Percentiles rank a stretch among this genome's conserved stretches.
Evolutionary conservation across 2,329 filamentous ascomycete genomes (phyloP).

Genomic region (Sclerotinia borealis): DNA sequence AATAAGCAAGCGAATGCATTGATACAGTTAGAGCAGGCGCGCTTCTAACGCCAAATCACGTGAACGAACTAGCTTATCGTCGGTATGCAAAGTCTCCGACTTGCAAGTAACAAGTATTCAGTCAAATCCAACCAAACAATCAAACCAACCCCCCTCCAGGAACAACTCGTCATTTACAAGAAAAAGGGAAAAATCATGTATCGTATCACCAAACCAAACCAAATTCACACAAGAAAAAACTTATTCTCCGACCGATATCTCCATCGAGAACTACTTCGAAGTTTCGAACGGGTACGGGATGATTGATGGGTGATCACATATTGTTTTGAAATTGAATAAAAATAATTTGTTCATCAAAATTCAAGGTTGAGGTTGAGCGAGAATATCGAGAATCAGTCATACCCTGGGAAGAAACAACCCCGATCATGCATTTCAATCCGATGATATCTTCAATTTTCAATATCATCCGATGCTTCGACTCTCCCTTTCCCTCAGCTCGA

Average conservation of each 20-base stretch:
- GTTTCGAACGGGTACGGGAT: constrained; percentile 6
- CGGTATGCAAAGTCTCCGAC: neutral
- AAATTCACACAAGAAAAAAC: neutral
- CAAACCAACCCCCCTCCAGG: neutral
- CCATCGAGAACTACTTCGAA: constrained; percentile 7
- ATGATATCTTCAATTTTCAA: constrained; percentile 3
- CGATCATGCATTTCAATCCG: constrained; percentile 8
- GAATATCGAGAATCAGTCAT: constrained; percentile 6
- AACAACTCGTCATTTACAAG: neutral
- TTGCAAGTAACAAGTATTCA: no score
- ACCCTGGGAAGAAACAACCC: constrained; percentile 1
- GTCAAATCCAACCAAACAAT: neutral
- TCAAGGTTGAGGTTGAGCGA: constrained; percentile 9
- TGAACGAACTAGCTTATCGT: neutral
- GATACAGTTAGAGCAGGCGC: constrained; percentile 11
- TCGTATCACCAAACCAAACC: neutral
- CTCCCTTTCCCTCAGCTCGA: neutral
- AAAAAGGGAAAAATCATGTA: neutral
- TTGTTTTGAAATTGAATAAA: constrained; percentile 2
- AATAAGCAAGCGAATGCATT: neutral
- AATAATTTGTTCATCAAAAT: neutral
- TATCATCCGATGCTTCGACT: constrained; percentile 1
- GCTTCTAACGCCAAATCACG: constrained; percentile 9
- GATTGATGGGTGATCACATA: constrained; percentile 8
- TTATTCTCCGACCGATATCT: constrained; percentile 6